Percentiles rank a stretch among this genome's conserved stretches.
Conservation (phyloP, 129 eudicot genomes). For the Flaveria ramosissima region DNA sequence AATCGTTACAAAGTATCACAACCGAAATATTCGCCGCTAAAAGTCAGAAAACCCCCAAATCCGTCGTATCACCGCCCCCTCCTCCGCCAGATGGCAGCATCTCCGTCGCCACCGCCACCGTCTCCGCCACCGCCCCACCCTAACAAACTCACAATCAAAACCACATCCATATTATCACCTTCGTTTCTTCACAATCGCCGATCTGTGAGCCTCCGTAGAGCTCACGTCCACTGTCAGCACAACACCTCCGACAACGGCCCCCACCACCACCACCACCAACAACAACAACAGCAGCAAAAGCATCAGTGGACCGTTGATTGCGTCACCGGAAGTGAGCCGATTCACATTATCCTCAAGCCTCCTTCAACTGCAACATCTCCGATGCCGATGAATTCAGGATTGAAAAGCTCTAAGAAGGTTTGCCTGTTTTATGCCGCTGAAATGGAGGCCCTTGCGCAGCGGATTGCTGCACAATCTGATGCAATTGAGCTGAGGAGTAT, state of each 20-base stretch:
- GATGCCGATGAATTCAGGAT: slow-evolving; percentile 41
- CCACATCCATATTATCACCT: slow-evolving; percentile 20
- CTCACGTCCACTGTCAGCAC: slow-evolving; percentile 48
- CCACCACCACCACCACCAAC: slow-evolving; percentile 18
- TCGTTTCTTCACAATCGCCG: slow-evolving; percentile 27
- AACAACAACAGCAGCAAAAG: slow-evolving; percentile 2
- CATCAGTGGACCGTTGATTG: slow-evolving; percentile 84
- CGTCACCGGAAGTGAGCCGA: slow-evolving; percentile 69
- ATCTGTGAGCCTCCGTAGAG: slow-evolving; percentile 18
- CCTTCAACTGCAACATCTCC: slow-evolving; percentile 42
- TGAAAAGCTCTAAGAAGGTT: slow-evolving; percentile 61
- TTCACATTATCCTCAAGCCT: slow-evolving; percentile 82
- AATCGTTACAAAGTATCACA: slow-evolving; percentile 9
- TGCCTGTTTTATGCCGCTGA: slow-evolving; percentile 78
- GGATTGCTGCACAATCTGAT: slow-evolving; percentile 84
- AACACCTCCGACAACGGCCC: slow-evolving; percentile 45
- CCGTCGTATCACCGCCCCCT: slow-evolving; percentile 23
- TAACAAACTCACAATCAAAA: slow-evolving; percentile 35
- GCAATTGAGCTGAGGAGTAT: slow-evolving; percentile 89
- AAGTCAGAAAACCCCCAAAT: slow-evolving; percentile 10
- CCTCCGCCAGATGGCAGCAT: slow-evolving; percentile 61
- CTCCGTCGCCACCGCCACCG: slow-evolving; percentile 46
- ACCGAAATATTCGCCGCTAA: slow-evolving; percentile 29
- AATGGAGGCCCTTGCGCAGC: slow-evolving; percentile 74
- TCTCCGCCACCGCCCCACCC: slow-evolving; percentile 20